Evolutionary conservation across 148 eudicot genomes (phyloP).

Genomic region (Rhododendron williamsianum): DNA sequence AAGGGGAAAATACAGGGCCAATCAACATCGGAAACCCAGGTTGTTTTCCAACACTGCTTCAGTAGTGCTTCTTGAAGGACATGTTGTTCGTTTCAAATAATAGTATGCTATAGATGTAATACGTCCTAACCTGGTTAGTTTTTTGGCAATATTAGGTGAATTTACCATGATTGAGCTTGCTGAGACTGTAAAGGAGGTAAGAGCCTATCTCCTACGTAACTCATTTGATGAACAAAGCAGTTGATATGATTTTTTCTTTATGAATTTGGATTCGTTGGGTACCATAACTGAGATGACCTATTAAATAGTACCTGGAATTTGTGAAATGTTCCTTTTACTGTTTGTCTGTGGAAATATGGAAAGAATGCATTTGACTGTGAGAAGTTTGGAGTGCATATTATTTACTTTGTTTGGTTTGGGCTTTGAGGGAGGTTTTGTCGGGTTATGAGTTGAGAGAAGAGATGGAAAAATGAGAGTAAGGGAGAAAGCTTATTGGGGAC

Average conservation of each 20-base stretch:
- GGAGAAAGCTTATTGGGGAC: no score
- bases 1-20: slow-evolving; percentile 88
- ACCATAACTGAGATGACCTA: no score
- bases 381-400: neutral
- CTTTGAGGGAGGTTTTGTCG: no score
- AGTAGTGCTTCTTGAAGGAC: neutral
- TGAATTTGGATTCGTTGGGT: neutral
- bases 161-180: slow-evolving; percentile 98
- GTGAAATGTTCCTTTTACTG: neutral
- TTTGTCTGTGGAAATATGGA: neutral
- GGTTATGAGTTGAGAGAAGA: no score
- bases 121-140: neutral
- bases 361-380: neutral
- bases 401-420: no score
- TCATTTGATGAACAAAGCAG: neutral
- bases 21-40: slow-evolving; percentile 97
- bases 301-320: neutral
- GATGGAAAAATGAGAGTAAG: no score
- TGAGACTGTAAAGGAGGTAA: slow-evolving; percentile 94
- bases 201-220: neutral
- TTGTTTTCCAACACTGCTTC: slow-evolving; percentile 3
- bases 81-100: neutral
- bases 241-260: neutral
- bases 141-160: slow-evolving; percentile 55
- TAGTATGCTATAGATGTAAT: neutral